phyloP scores from a whole-genome alignment of 208 protist species.

The Angomonas deanei region DNA sequence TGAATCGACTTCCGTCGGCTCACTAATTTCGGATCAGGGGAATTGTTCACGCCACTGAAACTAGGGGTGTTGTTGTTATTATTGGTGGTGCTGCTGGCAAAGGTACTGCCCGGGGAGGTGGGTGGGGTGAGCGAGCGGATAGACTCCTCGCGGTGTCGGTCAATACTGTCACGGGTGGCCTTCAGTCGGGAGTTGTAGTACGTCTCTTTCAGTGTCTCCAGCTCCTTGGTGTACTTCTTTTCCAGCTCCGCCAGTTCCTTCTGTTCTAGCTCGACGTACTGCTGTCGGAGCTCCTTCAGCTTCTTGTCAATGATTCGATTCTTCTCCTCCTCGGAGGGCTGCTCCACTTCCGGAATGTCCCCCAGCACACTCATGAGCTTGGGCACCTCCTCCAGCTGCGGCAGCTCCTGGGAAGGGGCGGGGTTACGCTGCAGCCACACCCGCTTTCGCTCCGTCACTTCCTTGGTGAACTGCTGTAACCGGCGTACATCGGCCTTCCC shows the following conservation, averaged over 20 bases:
- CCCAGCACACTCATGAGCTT: constrained; percentile 21
- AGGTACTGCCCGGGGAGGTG: no score
- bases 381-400: constrained; percentile 22
- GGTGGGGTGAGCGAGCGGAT: background rate
- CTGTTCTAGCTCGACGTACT: constrained; percentile 13
- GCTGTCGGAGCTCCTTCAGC: constrained; percentile 15
- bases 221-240: constrained; percentile 10
- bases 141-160: background rate
- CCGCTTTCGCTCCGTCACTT: constrained; percentile 27
- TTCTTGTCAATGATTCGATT: constrained; percentile 19
- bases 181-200: constrained; percentile 23
- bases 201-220: constrained; percentile 17
- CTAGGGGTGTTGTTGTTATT: no score
- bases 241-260: constrained; percentile 12
- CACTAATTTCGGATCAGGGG: background rate
- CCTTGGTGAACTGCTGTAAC: constrained; percentile 20
- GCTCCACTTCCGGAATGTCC: constrained; percentile 12
- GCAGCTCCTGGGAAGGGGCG: constrained; percentile 21
- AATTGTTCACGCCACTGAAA: no score
- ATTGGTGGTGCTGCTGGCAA: no score
- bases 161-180: constrained; percentile 12
- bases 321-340: constrained; percentile 37
- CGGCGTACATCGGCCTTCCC: constrained; percentile 30
- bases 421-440: constrained; percentile 44
- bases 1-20: background rate